Evolutionary conservation across 148 eudicot species (phyloP), one percentile per base, ranked within the genome.

Genomic region (Euryodendron excelsum): DNA sequence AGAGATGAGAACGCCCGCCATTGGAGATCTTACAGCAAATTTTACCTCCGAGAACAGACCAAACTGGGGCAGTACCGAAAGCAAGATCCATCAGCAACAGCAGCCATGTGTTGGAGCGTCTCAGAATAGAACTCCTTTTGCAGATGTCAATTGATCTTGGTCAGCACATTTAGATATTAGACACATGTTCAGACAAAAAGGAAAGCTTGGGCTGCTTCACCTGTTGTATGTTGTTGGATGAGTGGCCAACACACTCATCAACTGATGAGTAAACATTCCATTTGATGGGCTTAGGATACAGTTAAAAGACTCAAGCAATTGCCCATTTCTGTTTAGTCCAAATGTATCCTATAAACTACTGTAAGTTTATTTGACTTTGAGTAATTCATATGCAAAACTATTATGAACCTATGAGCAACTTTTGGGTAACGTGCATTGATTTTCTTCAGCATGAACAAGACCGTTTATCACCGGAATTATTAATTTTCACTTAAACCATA

Each of bases 81-180:
- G 72, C 70, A 89, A 89, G 83, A 72, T 39, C 34, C 76, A 59
- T 72, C 84, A 75, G 66, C 83, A 82, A 31, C 86, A 84, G 70
- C 58, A 62, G 69, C 78, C 68, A 30, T 44, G 45, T 53, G 44
- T 78, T 23, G 72, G 77, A 79, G 69, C 55, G 33, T 84, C 84
- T 4, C 83, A 77, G 34, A 82, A 67, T 63, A 84, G 98, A 86
- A 86, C 91, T 75, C 98, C 96, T 52, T 92, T 94, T 70, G 84
- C 85, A 66, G 82, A 88, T 69, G 83, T 88, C 68, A 91, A 91
- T 65, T n/a, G 58, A 3, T 71, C 5, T 71, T 48, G 59, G 47
- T 30, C 3, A 28, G 3, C 20, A 44, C 39, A 11, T 27, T 44
- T 60, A 23, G 65, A 37, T 21, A 25, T 14, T 34, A 15, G 13